Evolutionary conservation across 495 filamentous ascomycete species (phyloP), one percentile per base, ranked within the genome.

Genomic region (Aspergillus egyptiacus): DNA sequence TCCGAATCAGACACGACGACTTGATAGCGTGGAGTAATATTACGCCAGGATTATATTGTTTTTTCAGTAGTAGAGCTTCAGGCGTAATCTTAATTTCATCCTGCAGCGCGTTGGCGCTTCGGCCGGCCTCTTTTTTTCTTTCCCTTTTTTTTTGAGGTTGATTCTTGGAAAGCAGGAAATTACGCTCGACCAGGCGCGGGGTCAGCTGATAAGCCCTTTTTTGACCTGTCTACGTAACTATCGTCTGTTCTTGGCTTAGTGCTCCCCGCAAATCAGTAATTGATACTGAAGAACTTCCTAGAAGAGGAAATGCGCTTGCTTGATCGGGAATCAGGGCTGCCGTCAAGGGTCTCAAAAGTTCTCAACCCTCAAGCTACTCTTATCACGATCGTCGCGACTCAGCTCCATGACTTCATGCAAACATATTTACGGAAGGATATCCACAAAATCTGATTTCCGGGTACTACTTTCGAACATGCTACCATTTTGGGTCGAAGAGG

Each of bases 211-310:
- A 36, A 22, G 20, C 20, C 25, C 36, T 39, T 20, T 24, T 39
- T 23, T 33, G 18, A 14, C 46, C 28, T 34, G 18, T 15, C 22
- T 22, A 48, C 37, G 30, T 25, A 33, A 35, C 39, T 59, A 42
- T 48, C 27, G 22, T 20, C 19, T 14, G 27, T 5, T 14, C 22
- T n/a, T 28, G 41, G 47, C 18, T 34, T 31, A 44, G 53, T 42
- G 50, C 51, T 54, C 57, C 57, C 57, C 57, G 54, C 57, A 60
- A n/a, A 57, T 31, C 35, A 55, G 57, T 55, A 60, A 60, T 54
- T 25, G 33, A 38, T 46, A 42, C 40, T 47, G 37, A 35, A 34
- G 34, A 49, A 48, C 8, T 1, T 11, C 5, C 41, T 17, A 9
- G 28, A 44, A 33, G 9, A 23, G 41, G 41, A 11, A 22, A n/a